Evolutionary conservation across 768 basidiomycete genomes (phyloP), one percentile per base, ranked within the genome.

Genomic region (Suillus lakei): DNA sequence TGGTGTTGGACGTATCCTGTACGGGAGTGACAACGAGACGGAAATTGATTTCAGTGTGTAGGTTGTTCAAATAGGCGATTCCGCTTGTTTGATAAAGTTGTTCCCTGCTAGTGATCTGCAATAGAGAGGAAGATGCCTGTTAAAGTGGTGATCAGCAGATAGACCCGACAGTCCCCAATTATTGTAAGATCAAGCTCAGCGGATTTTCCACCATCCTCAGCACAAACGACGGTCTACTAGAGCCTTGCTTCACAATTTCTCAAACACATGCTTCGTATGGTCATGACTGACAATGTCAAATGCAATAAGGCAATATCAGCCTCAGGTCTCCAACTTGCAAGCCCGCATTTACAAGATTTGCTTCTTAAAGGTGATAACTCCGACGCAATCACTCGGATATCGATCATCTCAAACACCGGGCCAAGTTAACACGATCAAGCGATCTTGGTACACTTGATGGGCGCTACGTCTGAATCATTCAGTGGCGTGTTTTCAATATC

Each of bases 31-130:
- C 38, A 18, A 26, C 5, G 9, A 41, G 30, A 41, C 3, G 6
- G 56, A n/a, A 21, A 41, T 12, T n/a, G 18, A 39, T 28, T 18
- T 23, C 21, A 26, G 6, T 18, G 12, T 34, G 18, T 12, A 41
- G 26, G 58, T 39, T 41, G 58, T 59, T 28, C 38, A 28, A 58
- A 58, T n/a, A n/a, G n/a, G 56, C 26, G 39, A 30, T 59, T 59
- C 32, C 21, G n/a, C 12, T 32, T 54, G 30, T 34, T 54, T 54
- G 53, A 54, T 54, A 21, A 21, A n/a, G 30, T 16, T 30, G 30
- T 54, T 34, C 53, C n/a, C 53, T 54, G 32, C 32, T 21, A 32
- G 53, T 54, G 21, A 54, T 54, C 53, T 54, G 34, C 12, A 34
- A 34, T 34, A 21, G 51, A 16, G 46, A 23, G 9, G 51, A 54